Conservation (phyloP, 768 basidiomycete genomes). For the Holtermannia corniformis region DNA sequence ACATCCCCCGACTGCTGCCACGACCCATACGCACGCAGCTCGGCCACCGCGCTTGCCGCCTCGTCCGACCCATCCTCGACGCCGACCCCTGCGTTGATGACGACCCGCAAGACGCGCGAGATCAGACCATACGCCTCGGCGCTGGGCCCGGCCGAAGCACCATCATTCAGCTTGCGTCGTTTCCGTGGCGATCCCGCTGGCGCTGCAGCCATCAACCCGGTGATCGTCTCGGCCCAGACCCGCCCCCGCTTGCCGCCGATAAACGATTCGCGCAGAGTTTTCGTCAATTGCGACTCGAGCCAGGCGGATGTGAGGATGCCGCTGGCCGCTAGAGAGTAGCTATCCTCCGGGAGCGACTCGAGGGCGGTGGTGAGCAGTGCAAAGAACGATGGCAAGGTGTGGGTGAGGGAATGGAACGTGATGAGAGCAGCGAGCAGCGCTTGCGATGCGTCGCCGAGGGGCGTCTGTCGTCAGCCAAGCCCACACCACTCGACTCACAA, state of each 20-base stretch:
- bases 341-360: not conserved
- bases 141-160: too few species aligned
- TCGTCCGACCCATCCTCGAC: not conserved
- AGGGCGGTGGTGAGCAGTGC: slow-evolving; percentile 3
- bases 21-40: too few species aligned
- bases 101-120: not conserved
- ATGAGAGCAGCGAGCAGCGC: slow-evolving; percentile 8
- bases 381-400: slow-evolving; percentile 6
- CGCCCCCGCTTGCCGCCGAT: not conserved
- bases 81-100: not conserved
- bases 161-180: not conserved
- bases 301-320: not conserved
- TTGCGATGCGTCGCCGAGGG: slow-evolving; percentile 3
- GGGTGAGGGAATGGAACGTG: slow-evolving; percentile 14
- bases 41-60: not conserved
- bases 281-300: not conserved
- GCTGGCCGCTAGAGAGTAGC: not conserved
- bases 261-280: not conserved
- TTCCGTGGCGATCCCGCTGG: not conserved
- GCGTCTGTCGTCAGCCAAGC: slow-evolving; percentile 6
- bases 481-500: slow-evolving; percentile 15
- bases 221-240: not conserved
- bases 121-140: not conserved
- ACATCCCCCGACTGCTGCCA: too few species aligned
- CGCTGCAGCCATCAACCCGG: not conserved